Evolutionary conservation across 2,329 filamentous ascomycete species (phyloP), one percentile per base, ranked within the genome.

Genomic region (Xylogone sp.): DNA sequence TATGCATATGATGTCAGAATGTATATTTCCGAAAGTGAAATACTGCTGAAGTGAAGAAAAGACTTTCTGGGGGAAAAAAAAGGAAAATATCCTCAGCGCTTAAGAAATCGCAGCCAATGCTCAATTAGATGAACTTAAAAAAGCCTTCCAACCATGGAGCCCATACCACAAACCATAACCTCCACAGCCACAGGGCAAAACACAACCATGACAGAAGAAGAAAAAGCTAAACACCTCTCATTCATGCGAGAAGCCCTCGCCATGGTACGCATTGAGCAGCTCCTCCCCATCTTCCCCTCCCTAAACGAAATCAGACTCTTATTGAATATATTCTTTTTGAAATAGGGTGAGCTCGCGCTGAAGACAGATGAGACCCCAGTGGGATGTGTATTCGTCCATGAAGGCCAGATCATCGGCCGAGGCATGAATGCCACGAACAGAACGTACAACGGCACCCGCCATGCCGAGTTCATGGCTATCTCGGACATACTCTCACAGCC

Each of bases 381-480:
- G 19, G 95, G 94, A 46, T 99, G 94, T 69, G 91, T 99, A 27
- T 84, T 99, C 49, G 92, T 97, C 20, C 81, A 91, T 66, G 72
- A 89, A 22, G 86, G 84, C 58, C 77, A 83, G 59, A 79, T 97
- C 57, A 91, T 99, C 58, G 92, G 90, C 42, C 82, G 81, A 56
- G 94, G 94, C 56, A 97, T 97, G 88, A 99, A 99, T 64, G 94
- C 95, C 57, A 99, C 94, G 49, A 99, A 97, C 64, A 79, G 88
- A 60, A 94, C 88, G 21, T 83, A 93, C 45, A 84, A 96, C 74
- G 94, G 94, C 43, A 97, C 94, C 45, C 84, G 92, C 21, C 94
- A 99, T 69, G 94, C 94, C 43, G 94, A 99, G 68, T 95, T 97
- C 65, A 86, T 97, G 71, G 94, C 92, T 45, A 78, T 99, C 49